A percentile compares a stretch with the other conserved stretches of the same genome.
These are phyloP conservation scores for Coemansia sp. DNA, from an alignment of 192 early-diverging fungal species.

Conservation along the genomic window DNA sequence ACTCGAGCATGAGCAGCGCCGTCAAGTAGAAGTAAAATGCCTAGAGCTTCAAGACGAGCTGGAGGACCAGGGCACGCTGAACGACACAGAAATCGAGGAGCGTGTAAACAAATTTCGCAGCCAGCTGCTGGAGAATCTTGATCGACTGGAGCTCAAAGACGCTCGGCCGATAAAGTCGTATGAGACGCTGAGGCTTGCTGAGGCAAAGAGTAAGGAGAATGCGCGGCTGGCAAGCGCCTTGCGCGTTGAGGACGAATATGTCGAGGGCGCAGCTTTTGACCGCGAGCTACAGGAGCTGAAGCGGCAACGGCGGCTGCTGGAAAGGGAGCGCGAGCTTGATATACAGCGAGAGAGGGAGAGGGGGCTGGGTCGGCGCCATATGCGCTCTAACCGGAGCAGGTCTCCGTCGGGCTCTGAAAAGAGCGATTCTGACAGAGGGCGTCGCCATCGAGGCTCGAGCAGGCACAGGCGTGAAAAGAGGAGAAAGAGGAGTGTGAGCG, in stretches of 20 bases:
- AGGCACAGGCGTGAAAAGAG: not conserved
- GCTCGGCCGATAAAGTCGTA: constrained; percentile 44
- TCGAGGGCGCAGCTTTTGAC: constrained; percentile 74
- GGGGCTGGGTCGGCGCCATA: not conserved
- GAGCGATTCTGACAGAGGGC: not conserved
- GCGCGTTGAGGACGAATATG: constrained; percentile 62
- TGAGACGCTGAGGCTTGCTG: constrained; percentile 69
- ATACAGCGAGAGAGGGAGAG: not conserved
- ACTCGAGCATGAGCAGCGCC: constrained; percentile 79
- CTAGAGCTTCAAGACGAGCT: constrained; percentile 75
- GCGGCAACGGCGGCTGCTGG: constrained; percentile 23
- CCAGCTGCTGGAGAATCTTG: constrained; percentile 58
- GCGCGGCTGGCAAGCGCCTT: constrained; percentile 63
- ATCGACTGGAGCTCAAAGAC: constrained; percentile 11
- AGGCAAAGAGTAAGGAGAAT: constrained; percentile 70
- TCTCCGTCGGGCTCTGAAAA: not conserved
- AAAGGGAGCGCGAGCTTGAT: constrained; percentile 22
- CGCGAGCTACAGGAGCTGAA: constrained; percentile 61
- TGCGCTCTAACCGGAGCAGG: not conserved
- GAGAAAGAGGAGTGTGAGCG: constrained; percentile 7
- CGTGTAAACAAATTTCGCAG: constrained; percentile 61
- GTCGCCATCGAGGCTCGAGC: not conserved
- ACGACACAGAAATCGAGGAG: constrained; percentile 65
- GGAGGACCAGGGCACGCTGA: constrained; percentile 63
- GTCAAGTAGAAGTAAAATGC: constrained; percentile 85